phyloP scores from a whole-genome alignment of 1,139 yeast species.

The Yamadazyma songkhlaensis region DNA sequence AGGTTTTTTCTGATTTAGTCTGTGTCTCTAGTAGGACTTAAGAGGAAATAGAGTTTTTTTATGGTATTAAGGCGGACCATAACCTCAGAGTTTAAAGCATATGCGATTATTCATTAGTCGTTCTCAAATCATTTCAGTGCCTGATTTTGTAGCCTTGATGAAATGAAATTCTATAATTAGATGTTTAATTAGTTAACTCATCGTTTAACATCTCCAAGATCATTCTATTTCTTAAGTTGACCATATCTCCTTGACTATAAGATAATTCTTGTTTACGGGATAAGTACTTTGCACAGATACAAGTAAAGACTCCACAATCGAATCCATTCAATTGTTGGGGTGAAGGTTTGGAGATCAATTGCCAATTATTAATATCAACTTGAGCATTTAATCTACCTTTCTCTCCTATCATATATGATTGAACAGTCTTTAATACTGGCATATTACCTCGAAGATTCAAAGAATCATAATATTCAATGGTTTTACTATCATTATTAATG shows the following conservation, averaged over 20 bases:
- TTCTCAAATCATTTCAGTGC: too few species aligned
- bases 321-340: conserved; percentile 90
- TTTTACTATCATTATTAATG: conserved; percentile 57
- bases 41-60: too few species aligned
- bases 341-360: conserved; percentile 39
- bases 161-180: too few species aligned
- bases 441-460: conserved; percentile 53
- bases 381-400: conserved; percentile 40
- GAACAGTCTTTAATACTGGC: conserved; percentile 40
- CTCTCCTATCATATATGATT: conserved; percentile 60
- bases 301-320: conserved; percentile 95
- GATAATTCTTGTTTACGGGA: conserved; percentile 45
- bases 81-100: too few species aligned
- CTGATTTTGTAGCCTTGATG: too few species aligned
- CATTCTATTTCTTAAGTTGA: conserved; percentile 65
- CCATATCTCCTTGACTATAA: conserved; percentile 73
- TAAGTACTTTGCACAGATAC: conserved; percentile 69
- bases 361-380: conserved; percentile 32
- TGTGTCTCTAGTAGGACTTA: too few species aligned
- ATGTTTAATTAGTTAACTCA: not conserved
- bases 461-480: conserved; percentile 77
- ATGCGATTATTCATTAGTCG: too few species aligned
- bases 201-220: conserved; percentile 44
- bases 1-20: too few species aligned
- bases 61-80: too few species aligned